A percentile compares a stretch with the other conserved stretches of the same genome.
These are phyloP conservation scores for Dalbergia oliveri DNA, from an alignment of 306 rosid genomes.

Conservation along the genomic window DNA sequence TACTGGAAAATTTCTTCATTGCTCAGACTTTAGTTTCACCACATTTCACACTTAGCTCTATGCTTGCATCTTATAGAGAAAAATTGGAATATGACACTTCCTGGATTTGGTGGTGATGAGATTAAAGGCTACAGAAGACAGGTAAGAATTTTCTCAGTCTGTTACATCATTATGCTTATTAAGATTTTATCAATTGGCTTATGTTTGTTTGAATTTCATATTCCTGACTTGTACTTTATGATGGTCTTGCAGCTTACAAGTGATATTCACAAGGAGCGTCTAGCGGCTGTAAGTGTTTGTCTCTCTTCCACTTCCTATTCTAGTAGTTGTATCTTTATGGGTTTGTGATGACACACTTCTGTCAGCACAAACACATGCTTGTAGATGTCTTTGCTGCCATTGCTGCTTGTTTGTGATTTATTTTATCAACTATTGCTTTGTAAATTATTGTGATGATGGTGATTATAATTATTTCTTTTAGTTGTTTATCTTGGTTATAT, in stretches of 20 bases:
- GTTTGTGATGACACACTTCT: conserved; percentile 3
- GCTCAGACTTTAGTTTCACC: conserved; percentile 10
- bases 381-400: neutral
- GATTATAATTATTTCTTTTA: conserved; percentile 18
- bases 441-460: neutral
- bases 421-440: conserved; percentile 34
- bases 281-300: conserved; percentile 75
- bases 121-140: conserved; percentile 84
- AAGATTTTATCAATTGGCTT: conserved; percentile 16
- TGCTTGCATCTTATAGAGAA: conserved; percentile 64
- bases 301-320: conserved; percentile 24
- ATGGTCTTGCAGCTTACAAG: conserved; percentile 64
- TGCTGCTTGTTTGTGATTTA: neutral
- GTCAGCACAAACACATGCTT: neutral
- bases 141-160: conserved; percentile 52
- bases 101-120: conserved; percentile 94
- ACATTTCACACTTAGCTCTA: conserved; percentile 34
- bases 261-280: conserved; percentile 94
- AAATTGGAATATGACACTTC: conserved; percentile 89
- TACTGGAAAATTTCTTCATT: conserved; percentile 23
- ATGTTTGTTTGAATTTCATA: conserved; percentile 27
- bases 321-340: conserved; percentile 14
- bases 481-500: conserved; percentile 33
- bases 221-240: conserved; percentile 39
- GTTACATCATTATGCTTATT: conserved; percentile 34